Evolutionary conservation across 352 stramenopile genomes (phyloP), one percentile per base, ranked within the genome.

Genomic region (Globisporangium okanoganense): DNA sequence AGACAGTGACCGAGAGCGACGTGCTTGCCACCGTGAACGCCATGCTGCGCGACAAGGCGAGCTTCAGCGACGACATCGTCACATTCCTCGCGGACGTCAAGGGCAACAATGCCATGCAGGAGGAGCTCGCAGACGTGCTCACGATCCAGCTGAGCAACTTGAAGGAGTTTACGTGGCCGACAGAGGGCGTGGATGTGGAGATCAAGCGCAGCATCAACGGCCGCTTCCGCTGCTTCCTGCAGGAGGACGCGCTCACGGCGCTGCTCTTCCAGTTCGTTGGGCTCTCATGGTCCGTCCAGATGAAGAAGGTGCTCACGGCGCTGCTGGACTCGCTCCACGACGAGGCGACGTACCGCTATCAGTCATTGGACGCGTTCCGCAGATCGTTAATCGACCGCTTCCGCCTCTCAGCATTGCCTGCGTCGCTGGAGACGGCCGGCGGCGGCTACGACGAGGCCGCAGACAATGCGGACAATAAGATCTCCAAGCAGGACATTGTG

Each of bases 121-220:
- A 67, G 24, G 72, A 83, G 59, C 65, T 81, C 29, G 66, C 72
- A 0, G 62, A 81, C 27, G 75, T 83, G 25, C 61, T 83, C 22
- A 83, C 72, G 14, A 83, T 83, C 38, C 64, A 83, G 53, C 27
- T 83, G 27, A 73, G 69, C 58, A 80, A 83, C 50, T 36, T 79
- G 38, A 49, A 36, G 3, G 75, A 80, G 31, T 83, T 77, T 65
- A 41, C 24, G 25, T 83, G 75, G 72, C 61, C 70, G 6, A 56
- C 58, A 27, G 47, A 61, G 3, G 75, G 75, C n/a, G 64, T 83
- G 13, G 35, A 24, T 1, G 75, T 81, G 2, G 61, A 77, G 16
- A 56, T 79, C 12, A 64, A 79, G 54, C 75, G 75, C 33, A 70
- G 72, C 7, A 83, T 80, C 56, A 81, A 77, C 53, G 70, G 75